These are phyloP conservation scores for Coriaria nepalensis DNA, from an alignment of 306 rosid species.

Conservation along the genomic window DNA sequence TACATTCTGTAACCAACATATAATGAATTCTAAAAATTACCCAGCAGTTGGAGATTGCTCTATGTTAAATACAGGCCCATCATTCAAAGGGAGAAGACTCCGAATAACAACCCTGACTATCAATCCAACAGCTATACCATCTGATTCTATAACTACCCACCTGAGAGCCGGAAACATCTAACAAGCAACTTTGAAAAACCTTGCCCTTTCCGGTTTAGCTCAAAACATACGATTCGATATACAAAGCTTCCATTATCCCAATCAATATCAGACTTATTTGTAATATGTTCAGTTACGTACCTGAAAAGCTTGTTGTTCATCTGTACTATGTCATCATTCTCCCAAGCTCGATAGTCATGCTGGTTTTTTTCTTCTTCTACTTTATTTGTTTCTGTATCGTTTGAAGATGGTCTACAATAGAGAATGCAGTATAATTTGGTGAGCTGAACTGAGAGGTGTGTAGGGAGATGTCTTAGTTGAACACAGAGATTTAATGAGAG, in stretches of 20 bases:
- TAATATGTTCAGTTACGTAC: conserved; percentile 19
- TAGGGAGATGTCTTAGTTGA: conserved; percentile 33
- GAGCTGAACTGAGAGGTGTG: conserved; percentile 13
- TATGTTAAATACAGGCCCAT: conserved; percentile 38
- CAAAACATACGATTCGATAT: conserved; percentile 20
- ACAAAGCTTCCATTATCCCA: conserved; percentile 10
- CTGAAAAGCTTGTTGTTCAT: conserved; percentile 25
- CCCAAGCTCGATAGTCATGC: conserved; percentile 27
- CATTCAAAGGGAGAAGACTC: conserved; percentile 46
- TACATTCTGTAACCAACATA: too few species aligned
- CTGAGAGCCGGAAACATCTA: conserved; percentile 46
- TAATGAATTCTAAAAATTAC: not conserved
- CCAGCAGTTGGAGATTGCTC: not conserved
- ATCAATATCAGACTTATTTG: conserved; percentile 2
- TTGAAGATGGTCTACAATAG: conserved; percentile 22
- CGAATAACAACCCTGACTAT: conserved; percentile 30
- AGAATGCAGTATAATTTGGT: conserved; percentile 39
- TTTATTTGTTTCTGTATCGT: conserved; percentile 8
- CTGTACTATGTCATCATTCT: conserved; percentile 27
- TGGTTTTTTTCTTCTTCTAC: conserved; percentile 4
- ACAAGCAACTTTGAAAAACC: conserved; percentile 56
- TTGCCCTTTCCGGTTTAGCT: conserved; percentile 42
- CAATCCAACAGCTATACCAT: conserved; percentile 49
- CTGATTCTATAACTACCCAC: conserved; percentile 44
- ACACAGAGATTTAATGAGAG: conserved; percentile 44